These are phyloP conservation scores for Geosmithia flava DNA, from an alignment of 2,329 filamentous ascomycete genomes.

Conservation along the genomic window DNA sequence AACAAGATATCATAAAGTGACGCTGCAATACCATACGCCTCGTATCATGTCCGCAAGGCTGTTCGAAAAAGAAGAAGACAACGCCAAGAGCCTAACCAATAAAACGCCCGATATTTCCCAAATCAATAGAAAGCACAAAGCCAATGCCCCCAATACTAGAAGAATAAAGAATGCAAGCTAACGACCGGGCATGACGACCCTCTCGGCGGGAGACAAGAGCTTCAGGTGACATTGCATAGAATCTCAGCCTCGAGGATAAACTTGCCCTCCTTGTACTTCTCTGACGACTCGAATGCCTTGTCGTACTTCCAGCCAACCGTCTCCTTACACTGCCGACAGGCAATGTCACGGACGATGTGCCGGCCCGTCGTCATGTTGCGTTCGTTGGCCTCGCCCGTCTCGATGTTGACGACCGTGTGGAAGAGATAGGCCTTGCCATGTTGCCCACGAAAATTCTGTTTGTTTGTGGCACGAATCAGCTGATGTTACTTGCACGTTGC, in stretches of 20 bases:
- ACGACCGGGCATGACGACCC: neutral
- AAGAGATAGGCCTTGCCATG: constrained; percentile 98
- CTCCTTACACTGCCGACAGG: constrained; percentile 81
- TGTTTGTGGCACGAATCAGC: neutral
- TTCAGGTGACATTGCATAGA: constrained; percentile 61
- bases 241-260: constrained; percentile 91
- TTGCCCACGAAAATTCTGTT: constrained; percentile 91
- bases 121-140: neutral
- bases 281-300: constrained; percentile 79
- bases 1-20: too few relatives aligned
- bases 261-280: constrained; percentile 99
- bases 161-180: neutral
- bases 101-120: neutral
- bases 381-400: constrained; percentile 72
- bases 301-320: constrained; percentile 98
- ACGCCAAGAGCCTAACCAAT: neutral
- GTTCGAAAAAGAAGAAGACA: neutral
- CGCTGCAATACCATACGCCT: too few relatives aligned
- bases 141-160: constrained; percentile 1
- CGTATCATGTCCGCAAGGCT: too few relatives aligned
- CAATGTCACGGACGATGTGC: constrained; percentile 88
- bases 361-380: constrained; percentile 96
- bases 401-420: constrained; percentile 85
- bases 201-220: neutral
- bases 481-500: neutral